phyloP scores from a whole-genome alignment of 257 asterid genomes.

The Forsythia suspensa region DNA sequence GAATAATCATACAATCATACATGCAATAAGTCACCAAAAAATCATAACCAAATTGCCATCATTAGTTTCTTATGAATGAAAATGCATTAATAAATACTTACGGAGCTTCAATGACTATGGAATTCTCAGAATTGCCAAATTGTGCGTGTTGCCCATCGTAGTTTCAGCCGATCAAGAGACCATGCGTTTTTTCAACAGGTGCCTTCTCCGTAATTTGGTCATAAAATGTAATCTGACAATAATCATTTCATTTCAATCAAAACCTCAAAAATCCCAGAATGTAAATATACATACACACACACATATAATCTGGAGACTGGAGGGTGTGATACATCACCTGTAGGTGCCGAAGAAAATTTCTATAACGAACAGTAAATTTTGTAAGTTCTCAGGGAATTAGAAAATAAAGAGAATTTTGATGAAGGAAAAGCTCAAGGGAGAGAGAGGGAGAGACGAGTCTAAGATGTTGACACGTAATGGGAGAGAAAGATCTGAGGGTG shows the following conservation, averaged over 20 bases:
- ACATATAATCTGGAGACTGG: neutral
- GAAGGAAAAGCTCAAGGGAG: neutral
- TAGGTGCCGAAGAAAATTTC: neutral
- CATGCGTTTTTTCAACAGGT: conserved; percentile 20
- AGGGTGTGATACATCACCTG: conserved; percentile 8
- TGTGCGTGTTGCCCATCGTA: conserved; percentile 21
- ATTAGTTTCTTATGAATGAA: neutral
- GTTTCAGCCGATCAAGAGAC: conserved; percentile 30
- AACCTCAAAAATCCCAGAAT: conserved; percentile 6
- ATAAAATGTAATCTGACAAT: neutral
- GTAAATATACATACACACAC: neutral
- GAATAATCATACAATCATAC: conserved; percentile 2
- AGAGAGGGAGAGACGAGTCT: neutral
- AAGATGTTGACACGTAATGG: neutral
- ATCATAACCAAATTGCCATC: conserved; percentile 1
- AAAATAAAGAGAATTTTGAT: neutral
- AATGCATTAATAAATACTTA: conserved; percentile 24
- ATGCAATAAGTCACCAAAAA: neutral
- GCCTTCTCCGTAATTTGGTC: neutral
- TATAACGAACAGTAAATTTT: neutral
- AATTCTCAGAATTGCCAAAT: conserved; percentile 11
- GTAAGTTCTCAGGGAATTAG: neutral
- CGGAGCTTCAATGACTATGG: conserved; percentile 24
- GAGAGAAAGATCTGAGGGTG: neutral
- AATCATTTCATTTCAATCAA: neutral